phyloP scores from a whole-genome alignment of 1,284 basidiomycete species.

The Apiotrichum akiyoshidainum region DNA sequence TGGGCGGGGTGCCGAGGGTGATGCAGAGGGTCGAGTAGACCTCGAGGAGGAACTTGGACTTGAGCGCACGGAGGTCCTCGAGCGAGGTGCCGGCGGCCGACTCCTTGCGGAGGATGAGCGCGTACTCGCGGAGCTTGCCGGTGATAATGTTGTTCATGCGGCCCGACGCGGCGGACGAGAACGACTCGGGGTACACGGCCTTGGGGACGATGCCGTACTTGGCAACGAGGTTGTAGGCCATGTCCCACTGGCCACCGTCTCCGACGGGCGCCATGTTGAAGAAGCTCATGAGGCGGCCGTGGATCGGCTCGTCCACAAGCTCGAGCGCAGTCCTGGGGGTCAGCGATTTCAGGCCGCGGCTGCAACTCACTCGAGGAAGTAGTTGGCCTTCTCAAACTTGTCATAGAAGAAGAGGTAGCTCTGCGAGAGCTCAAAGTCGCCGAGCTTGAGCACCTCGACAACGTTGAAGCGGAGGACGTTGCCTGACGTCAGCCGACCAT shows the following conservation, averaged over 20 bases:
- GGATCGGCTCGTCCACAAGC: slow-evolving; percentile 72
- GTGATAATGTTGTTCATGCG: slow-evolving; percentile 77
- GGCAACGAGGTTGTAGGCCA: slow-evolving; percentile 80
- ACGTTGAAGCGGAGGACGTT: slow-evolving; percentile 80
- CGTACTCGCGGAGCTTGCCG: slow-evolving; percentile 85
- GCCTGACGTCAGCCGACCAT: slow-evolving; percentile 21
- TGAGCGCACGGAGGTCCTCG: slow-evolving; percentile 55
- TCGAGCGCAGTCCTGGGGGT: slow-evolving; percentile 62
- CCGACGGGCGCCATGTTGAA: slow-evolving; percentile 74
- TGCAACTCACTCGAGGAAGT: slow-evolving; percentile 69
- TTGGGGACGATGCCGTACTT: slow-evolving; percentile 83
- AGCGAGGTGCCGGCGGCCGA: slow-evolving; percentile 6
- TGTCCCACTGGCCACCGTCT: slow-evolving; percentile 94
- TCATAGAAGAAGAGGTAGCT: slow-evolving; percentile 88
- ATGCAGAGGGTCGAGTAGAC: slow-evolving; percentile 83
- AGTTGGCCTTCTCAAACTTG: slow-evolving; percentile 92
- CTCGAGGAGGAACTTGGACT: slow-evolving; percentile 78
- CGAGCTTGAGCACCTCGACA: slow-evolving; percentile 78
- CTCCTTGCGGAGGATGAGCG: slow-evolving; percentile 66
- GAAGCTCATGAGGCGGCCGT: slow-evolving; percentile 75
- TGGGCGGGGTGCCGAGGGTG: slow-evolving; percentile 77
- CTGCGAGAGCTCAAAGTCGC: slow-evolving; percentile 86
- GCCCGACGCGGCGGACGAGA: slow-evolving; percentile 69
- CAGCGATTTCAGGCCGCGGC: slow-evolving; percentile 11
- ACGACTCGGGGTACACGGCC: slow-evolving; percentile 77